phyloP scores from a whole-genome alignment of 441 rosid species.

The Metrosideros polymorpha region DNA sequence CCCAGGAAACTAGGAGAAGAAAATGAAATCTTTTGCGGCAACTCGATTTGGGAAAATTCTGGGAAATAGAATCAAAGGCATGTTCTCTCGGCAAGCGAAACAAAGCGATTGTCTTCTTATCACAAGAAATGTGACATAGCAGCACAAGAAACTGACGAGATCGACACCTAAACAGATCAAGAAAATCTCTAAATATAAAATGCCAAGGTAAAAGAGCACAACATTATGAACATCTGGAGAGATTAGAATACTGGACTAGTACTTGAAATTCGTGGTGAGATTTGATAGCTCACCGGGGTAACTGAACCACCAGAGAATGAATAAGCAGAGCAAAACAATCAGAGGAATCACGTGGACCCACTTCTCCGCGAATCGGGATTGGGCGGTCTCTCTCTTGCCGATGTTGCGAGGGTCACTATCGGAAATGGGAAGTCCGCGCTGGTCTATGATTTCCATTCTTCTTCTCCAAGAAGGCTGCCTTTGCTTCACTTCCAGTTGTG shows the following conservation, averaged over 20 bases:
- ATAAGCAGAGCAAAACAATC: conserved; percentile 33
- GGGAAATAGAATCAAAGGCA: background rate
- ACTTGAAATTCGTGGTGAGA: background rate
- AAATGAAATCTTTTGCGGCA: background rate
- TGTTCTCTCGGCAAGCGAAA: background rate
- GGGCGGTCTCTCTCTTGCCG: background rate
- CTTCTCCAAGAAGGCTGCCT: background rate
- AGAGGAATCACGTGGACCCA: conserved; percentile 47
- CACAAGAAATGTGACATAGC: background rate
- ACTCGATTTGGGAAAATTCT: background rate
- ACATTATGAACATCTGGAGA: background rate
- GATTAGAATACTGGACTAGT: background rate
- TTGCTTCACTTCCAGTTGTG: background rate
- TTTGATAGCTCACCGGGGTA: conserved; percentile 30
- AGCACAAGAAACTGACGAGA: background rate
- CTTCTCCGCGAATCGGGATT: conserved; percentile 9
- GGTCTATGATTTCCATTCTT: background rate
- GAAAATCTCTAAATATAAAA: background rate
- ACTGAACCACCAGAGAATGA: conserved; percentile 60
- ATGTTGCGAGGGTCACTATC: background rate
- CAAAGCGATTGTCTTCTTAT: background rate
- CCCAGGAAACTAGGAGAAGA: background rate
- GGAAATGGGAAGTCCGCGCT: background rate
- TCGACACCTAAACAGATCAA: background rate
- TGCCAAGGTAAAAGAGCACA: background rate